Base-by-base conservation (phyloP, 768 basidiomycete species). In the Tulasnella sp. region DNA sequence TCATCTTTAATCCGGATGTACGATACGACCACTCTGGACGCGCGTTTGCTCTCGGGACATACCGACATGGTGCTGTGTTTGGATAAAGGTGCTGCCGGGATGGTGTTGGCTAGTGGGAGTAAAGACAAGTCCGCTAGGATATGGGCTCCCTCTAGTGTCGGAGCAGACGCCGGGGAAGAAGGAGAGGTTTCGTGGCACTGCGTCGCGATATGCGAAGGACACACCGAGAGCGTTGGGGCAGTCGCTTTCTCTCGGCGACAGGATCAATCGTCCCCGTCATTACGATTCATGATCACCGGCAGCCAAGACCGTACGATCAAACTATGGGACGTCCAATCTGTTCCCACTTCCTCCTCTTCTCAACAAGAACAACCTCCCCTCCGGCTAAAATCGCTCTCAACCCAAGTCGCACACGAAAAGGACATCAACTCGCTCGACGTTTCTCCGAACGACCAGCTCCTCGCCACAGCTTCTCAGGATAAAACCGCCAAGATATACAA, bases 301-400 rank as follows among this genome's bases (percentile, higher is more conserved):
- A 94, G 93, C 81, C 97, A 99, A 83, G 97, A 99, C 82, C 89
- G 94, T 58, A 99, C 97, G 3, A 93, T 98, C 82, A 99, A 99
- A 83, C 92, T 99, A 90, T 99, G 97, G 97, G 95, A 99, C 83
- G 82, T 99, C 37, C 84, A 87, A 0, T 81, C 84, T 17, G 83
- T 91, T 3, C 83, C 86, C 1, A 71, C 84, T n/a, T 80, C 79
- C 34, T 75, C 80, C 9, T 71, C 77, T 34, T 52, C 72, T 31
- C 78, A 81, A 7, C 80, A 79, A 36, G 80, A 31, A 82, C 85
- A 64, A 78, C 83, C 31, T 22, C 74, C 85, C 40, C 76, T 81
- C 77, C 22, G 89, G 87, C 91, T 91, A 81, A 89, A 87, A 81
- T 94, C 94, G 78, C 85, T 99, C 40, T 87, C 88, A 40, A 99